Evolutionary conservation across 768 basidiomycete species (phyloP).

Genomic region (Tylopilus intermedius): DNA sequence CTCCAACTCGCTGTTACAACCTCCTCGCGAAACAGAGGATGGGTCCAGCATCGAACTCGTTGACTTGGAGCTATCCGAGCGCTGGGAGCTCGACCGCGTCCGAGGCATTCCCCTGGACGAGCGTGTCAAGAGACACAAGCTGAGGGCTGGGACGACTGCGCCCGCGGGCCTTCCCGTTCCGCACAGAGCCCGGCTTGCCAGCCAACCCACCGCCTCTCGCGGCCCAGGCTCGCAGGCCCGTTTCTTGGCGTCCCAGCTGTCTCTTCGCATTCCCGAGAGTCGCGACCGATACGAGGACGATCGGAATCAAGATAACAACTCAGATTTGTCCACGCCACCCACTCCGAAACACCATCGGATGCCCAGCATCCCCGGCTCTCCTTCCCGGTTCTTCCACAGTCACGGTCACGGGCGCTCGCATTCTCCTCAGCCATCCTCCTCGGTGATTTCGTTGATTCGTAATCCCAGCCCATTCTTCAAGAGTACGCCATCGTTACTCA

Average conservation of each 20-base stretch:
- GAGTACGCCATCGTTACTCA: slow-evolving; percentile 30
- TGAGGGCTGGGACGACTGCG: slow-evolving; percentile 30
- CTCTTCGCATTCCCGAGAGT: slow-evolving; percentile 31
- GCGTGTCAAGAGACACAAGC: slow-evolving; percentile 33
- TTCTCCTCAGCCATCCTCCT: slow-evolving; percentile 32
- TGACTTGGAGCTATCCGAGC: slow-evolving; percentile 40
- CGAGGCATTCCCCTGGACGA: slow-evolving; percentile 41
- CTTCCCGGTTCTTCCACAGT: slow-evolving; percentile 28
- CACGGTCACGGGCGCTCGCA: slow-evolving; percentile 18
- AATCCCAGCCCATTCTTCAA: slow-evolving; percentile 34
- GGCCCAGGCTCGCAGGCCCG: slow-evolving; percentile 27
- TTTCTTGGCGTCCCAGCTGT: slow-evolving; percentile 31
- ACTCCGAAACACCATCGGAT: slow-evolving; percentile 31
- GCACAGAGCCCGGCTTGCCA: slow-evolving; percentile 29
- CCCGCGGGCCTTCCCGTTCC: slow-evolving; percentile 15
- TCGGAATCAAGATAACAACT: slow-evolving; percentile 25
- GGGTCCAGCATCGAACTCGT: slow-evolving; percentile 50
- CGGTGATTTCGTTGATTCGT: slow-evolving; percentile 30
- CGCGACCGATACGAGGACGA: slow-evolving; percentile 31
- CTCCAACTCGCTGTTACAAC: slow-evolving; percentile 14
- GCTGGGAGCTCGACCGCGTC: slow-evolving; percentile 42
- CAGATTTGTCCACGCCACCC: slow-evolving; percentile 30
- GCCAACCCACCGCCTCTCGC: slow-evolving; percentile 26
- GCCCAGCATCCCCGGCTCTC: slow-evolving; percentile 28
- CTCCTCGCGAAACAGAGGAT: slow-evolving; percentile 38